Conservation (phyloP, 75 land plant species). For the Sequoia sempervirens region DNA sequence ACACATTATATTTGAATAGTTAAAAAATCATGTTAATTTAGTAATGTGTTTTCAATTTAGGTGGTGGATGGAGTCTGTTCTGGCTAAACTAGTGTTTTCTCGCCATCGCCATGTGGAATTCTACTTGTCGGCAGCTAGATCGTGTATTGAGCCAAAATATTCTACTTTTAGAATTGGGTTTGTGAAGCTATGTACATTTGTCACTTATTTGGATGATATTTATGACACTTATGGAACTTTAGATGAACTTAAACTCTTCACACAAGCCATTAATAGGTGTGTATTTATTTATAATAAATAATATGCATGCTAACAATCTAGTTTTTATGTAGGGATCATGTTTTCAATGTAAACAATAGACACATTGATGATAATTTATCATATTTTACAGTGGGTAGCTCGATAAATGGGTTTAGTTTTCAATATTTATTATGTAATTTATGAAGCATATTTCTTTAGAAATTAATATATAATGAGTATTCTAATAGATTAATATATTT, state of each 20-base stretch:
- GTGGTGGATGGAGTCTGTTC: neutral
- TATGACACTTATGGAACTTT: slow-evolving; percentile 32
- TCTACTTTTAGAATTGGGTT: slow-evolving; percentile 2
- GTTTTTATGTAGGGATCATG: too few relatives aligned
- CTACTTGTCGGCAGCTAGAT: neutral
- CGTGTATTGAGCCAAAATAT: neutral
- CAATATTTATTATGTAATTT: too few relatives aligned
- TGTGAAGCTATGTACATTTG: slow-evolving; percentile 13
- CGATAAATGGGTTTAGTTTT: too few relatives aligned
- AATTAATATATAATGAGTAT: too few relatives aligned
- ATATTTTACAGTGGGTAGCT: too few relatives aligned
- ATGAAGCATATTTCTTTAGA: too few relatives aligned
- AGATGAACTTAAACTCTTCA: slow-evolving; percentile 33
- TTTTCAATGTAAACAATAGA: too few relatives aligned
- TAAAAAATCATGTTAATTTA: neutral
- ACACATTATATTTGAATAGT: neutral
- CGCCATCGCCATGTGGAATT: neutral
- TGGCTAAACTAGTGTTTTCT: neutral
- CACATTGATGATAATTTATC: too few relatives aligned
- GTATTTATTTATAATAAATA: neutral
- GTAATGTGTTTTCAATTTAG: neutral
- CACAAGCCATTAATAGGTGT: slow-evolving; percentile 26
- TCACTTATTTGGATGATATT: slow-evolving; percentile 29
- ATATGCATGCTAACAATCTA: neutral
- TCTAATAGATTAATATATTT: too few relatives aligned